Evolutionary conservation across 2,329 filamentous ascomycete species (phyloP).

Genomic region (Xenosphaeropsis pyriputrescens): DNA sequence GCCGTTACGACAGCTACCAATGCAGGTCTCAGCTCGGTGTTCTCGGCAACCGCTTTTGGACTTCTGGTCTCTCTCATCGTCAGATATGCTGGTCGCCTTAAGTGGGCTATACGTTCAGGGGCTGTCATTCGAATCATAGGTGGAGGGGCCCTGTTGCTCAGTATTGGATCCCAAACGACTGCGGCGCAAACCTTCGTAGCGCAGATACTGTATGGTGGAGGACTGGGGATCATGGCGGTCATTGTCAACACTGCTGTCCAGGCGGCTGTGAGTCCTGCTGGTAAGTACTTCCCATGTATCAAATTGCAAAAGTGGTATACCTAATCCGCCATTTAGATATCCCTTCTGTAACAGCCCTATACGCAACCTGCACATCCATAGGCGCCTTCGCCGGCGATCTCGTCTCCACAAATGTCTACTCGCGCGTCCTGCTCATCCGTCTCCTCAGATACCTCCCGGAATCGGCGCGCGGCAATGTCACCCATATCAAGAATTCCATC

Average conservation of each 20-base stretch:
- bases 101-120: background rate
- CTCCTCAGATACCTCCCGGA: background rate
- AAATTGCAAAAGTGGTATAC: background rate
- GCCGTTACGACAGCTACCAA: background rate
- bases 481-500: conserved; percentile 1
- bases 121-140: background rate
- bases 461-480: background rate
- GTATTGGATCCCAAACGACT: background rate
- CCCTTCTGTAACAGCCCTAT: conserved; percentile 1
- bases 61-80: background rate
- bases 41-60: background rate
- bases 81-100: conserved; percentile 1
- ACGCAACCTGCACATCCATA: conserved; percentile 1
- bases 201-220: conserved; percentile 1
- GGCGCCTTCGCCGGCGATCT: conserved; percentile 2
- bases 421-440: background rate
- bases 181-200: background rate
- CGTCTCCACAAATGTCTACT: background rate
- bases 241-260: conserved; percentile 1
- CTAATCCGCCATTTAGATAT: conserved; percentile 1
- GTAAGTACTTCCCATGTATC: background rate
- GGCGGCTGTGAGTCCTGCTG: background rate
- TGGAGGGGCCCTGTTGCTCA: background rate
- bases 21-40: conserved; percentile 1
- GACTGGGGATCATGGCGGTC: background rate